Evolutionary conservation across 495 filamentous ascomycete species (phyloP).

Genomic region (Talaromyces adpressus): DNA sequence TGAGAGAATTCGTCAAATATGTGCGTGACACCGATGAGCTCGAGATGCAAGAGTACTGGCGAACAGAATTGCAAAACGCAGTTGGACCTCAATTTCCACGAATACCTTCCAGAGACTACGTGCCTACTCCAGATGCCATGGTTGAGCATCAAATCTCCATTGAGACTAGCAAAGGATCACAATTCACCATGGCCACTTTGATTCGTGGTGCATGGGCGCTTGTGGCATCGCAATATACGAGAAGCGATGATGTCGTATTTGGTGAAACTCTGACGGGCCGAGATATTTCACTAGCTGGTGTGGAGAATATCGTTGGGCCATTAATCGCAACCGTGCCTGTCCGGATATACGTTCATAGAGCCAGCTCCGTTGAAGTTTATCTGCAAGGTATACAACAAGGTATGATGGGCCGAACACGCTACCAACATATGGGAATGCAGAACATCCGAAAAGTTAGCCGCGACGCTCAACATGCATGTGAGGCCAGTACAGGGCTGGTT

Average conservation of each 20-base stretch:
- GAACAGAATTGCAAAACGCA: conserved; percentile 40
- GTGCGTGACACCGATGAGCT: conserved; percentile 26
- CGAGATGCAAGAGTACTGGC: conserved; percentile 36
- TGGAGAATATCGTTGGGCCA: conserved; percentile 44
- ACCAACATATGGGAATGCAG: conserved; percentile 64
- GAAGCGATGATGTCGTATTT: conserved; percentile 48
- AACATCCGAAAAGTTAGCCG: conserved; percentile 55
- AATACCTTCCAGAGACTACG: conserved; percentile 46
- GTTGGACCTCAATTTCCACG: conserved; percentile 50
- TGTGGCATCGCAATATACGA: conserved; percentile 44
- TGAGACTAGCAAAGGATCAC: conserved; percentile 23
- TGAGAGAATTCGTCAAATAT: conserved; percentile 38
- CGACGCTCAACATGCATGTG: conserved; percentile 58
- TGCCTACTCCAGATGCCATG: conserved; percentile 44
- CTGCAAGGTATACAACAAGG: conserved; percentile 45
- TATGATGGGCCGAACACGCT: conserved; percentile 45
- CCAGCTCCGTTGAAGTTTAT: conserved; percentile 22
- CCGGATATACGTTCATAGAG: conserved; percentile 34
- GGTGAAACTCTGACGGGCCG: conserved; percentile 52
- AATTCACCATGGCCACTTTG: conserved; percentile 49
- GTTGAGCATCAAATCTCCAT: conserved; percentile 44
- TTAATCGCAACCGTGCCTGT: conserved; percentile 61
- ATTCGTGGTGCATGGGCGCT: conserved; percentile 60
- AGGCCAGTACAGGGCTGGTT: conserved; percentile 53
- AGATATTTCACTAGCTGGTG: conserved; percentile 37